Evolutionary conservation across 2,329 filamentous ascomycete species (phyloP), one percentile per base, ranked within the genome.

Genomic region (Sphaerulina populicola): DNA sequence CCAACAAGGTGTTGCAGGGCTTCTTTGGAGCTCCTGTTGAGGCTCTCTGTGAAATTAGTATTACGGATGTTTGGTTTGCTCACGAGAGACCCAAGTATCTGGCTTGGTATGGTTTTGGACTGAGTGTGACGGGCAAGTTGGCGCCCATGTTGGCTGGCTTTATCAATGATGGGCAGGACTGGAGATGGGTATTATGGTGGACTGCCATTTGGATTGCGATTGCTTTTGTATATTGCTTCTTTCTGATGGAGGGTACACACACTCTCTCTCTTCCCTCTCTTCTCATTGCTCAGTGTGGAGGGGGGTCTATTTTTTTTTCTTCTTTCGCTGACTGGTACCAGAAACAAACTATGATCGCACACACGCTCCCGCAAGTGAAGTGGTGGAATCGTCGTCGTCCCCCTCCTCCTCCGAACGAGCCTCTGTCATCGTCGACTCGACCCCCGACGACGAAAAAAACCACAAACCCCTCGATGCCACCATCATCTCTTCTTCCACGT

Each of bases 241-340:
- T 82, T 57, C 73, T 77, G 60, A 75, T 80, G 70, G 79, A 82
- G 61, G 52, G 52, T 54, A 11, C n/a, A n/a, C n/a, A n/a, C n/a
- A n/a, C n/a, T n/a, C n/a, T n/a, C n/a, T n/a, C n/a, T n/a, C n/a
- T n/a, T n/a, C n/a, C n/a, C n/a, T n/a, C n/a, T n/a, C n/a, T n/a
- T n/a, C n/a, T n/a, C n/a, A n/a, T n/a, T n/a, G n/a, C n/a, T n/a
- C n/a, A n/a, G n/a, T n/a, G n/a, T n/a, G n/a, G n/a, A n/a, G n/a
- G n/a, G n/a, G n/a, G n/a, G n/a, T n/a, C n/a, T n/a, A n/a, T n/a
- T n/a, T n/a, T 18, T 18, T 18, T 18, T 3, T 18, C 3, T 18
- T 18, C 3, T 18, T 18, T 30, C 23, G 38, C 37, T 44, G 11
- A 41, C 23, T 41, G 2, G 5, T 18, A 18, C 4, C 43, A 63